phyloP scores from a whole-genome alignment of 768 basidiomycete species.

The Leucocoprinus birnbaumii region DNA sequence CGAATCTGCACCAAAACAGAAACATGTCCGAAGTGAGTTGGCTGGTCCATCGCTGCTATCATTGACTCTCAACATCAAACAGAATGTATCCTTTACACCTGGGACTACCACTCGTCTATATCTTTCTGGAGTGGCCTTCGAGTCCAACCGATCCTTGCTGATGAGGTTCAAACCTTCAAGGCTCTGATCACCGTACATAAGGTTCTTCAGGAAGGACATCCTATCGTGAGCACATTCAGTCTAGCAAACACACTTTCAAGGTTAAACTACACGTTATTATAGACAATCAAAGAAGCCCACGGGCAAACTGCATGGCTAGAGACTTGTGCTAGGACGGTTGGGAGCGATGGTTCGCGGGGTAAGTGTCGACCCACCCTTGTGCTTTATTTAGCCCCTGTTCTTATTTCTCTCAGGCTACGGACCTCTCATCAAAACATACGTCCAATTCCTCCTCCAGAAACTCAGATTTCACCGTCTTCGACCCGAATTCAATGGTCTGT shows the following conservation, averaged over 20 bases:
- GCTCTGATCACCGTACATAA: constrained; percentile 97
- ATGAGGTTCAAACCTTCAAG: constrained; percentile 99
- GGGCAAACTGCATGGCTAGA: constrained; percentile 98
- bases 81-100: constrained; percentile 99
- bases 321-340: constrained; percentile 90
- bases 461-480: constrained; percentile 93
- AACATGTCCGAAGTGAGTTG: constrained; percentile 93
- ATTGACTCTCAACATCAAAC: constrained; percentile 14
- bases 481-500: constrained; percentile 97
- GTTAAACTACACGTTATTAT: constrained; percentile 11
- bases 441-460: constrained; percentile 93
- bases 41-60: constrained; percentile 1
- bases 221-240: constrained; percentile 53
- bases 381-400: constrained; percentile 4
- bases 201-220: constrained; percentile 96
- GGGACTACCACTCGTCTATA: constrained; percentile 98
- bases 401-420: constrained; percentile 68
- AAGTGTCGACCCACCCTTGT: constrained; percentile 11
- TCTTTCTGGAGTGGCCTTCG: constrained; percentile 98
- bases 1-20: constrained; percentile 97
- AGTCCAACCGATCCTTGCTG: constrained; percentile 94
- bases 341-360: constrained; percentile 77
- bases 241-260: constrained; percentile 1
- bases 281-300: constrained; percentile 97
- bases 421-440: constrained; percentile 90